phyloP scores from a whole-genome alignment of 495 filamentous ascomycete species.

The Talaromyces wortmannii region DNA sequence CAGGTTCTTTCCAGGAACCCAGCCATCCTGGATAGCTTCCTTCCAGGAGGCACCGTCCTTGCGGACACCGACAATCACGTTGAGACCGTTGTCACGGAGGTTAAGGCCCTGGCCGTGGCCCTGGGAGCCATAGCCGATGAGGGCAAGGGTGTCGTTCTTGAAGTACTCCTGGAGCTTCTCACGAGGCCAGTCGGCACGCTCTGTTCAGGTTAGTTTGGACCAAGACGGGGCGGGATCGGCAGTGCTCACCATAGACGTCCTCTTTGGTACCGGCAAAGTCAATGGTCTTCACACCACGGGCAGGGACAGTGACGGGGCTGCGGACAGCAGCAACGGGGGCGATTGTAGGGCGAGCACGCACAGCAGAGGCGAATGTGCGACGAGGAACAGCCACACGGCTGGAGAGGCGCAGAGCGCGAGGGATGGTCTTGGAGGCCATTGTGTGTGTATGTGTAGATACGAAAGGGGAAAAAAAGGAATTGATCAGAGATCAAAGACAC shows the following conservation, averaged over 20 bases:
- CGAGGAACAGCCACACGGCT: slow-evolving; percentile 48
- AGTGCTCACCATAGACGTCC: slow-evolving; percentile 72
- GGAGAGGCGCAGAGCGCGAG: slow-evolving; percentile 28
- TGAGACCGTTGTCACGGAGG: slow-evolving; percentile 97
- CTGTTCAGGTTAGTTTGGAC: slow-evolving; percentile 29
- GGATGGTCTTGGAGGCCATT: slow-evolving; percentile 66
- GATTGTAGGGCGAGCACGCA: slow-evolving; percentile 1
- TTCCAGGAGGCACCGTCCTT: slow-evolving; percentile 98
- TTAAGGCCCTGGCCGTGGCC: slow-evolving; percentile 98
- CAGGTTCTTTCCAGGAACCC: slow-evolving; percentile 96
- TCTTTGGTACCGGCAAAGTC: slow-evolving; percentile 94
- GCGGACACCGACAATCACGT: slow-evolving; percentile 96
- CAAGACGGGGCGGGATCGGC: background rate
- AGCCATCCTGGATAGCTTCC: slow-evolving; percentile 93
- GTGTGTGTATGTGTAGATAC: slow-evolving; percentile 31
- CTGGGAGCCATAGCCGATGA: slow-evolving; percentile 99
- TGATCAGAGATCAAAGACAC: slow-evolving; percentile 7
- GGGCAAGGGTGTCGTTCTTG: slow-evolving; percentile 98
- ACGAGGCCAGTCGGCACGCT: slow-evolving; percentile 96
- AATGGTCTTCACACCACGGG: slow-evolving; percentile 44
- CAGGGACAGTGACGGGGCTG: slow-evolving; percentile 43
- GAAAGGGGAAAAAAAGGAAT: slow-evolving; percentile 14
- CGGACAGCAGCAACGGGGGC: slow-evolving; percentile 26
- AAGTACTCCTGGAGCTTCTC: slow-evolving; percentile 99
- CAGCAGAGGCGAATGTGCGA: slow-evolving; percentile 61